These are phyloP conservation scores for Syzygium aromaticum DNA, from an alignment of 345 rosid genomes.

Conservation along the genomic window DNA sequence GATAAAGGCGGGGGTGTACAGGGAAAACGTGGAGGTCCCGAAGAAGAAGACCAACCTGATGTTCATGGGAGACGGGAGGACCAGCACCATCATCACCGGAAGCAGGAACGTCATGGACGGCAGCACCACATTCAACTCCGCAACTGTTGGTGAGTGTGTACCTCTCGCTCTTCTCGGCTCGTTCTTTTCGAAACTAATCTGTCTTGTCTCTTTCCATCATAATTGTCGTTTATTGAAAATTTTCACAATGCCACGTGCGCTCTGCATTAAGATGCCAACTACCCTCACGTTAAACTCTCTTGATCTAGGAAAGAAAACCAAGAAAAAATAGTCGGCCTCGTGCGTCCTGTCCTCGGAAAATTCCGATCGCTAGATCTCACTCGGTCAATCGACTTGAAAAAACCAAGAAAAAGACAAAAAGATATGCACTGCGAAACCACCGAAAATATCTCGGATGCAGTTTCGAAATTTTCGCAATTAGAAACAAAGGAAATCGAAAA, in stretches of 20 bases:
- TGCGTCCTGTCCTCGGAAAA: neutral
- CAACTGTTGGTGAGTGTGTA: conserved; percentile 66
- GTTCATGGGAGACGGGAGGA: conserved; percentile 92
- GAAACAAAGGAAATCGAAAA: neutral
- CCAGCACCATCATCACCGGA: conserved; percentile 59
- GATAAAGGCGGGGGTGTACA: conserved; percentile 75
- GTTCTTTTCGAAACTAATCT: neutral
- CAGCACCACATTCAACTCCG: conserved; percentile 79
- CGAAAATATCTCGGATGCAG: neutral
- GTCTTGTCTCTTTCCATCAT: neutral
- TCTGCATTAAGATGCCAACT: too few species aligned
- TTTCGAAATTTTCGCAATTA: neutral
- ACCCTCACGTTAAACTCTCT: too few species aligned
- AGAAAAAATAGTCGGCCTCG: too few species aligned
- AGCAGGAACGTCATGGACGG: conserved; percentile 77
- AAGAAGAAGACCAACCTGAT: conserved; percentile 52
- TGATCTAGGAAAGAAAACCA: too few species aligned
- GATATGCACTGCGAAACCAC: neutral
- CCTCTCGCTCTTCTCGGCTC: neutral
- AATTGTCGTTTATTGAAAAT: neutral
- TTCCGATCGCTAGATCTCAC: neutral
- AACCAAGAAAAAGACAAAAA: neutral
- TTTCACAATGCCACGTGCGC: neutral
- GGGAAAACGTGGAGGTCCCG: conserved; percentile 68
- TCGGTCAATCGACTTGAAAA: neutral